Conservation (phyloP, 2,329 filamentous ascomycete species). For the Epichloe scottii region DNA sequence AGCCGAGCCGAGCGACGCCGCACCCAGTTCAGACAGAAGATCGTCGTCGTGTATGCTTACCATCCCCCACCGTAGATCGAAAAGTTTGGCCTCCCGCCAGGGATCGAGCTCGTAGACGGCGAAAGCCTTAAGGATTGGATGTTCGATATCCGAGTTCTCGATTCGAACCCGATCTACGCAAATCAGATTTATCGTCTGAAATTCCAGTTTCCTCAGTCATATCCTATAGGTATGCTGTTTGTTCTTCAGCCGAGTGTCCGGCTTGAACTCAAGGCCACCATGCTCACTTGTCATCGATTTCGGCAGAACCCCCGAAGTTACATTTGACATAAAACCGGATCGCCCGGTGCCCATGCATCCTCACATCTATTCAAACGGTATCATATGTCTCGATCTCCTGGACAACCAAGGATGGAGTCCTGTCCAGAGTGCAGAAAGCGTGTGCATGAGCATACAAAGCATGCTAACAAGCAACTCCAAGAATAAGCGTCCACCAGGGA, state of each 20-base stretch:
- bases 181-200: slow-evolving; percentile 72
- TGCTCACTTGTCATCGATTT: neutral
- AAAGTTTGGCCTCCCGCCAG: slow-evolving; percentile 44
- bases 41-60: slow-evolving; percentile 5
- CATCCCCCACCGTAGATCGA: slow-evolving; percentile 31
- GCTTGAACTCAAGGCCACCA: neutral
- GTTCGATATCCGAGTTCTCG: slow-evolving; percentile 83
- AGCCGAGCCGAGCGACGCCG: neutral
- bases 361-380: slow-evolving; percentile 96
- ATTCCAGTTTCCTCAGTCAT: slow-evolving; percentile 71
- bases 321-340: slow-evolving; percentile 57
- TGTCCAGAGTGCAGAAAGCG: slow-evolving; percentile 91
- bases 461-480: slow-evolving; percentile 95
- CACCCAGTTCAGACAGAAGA: neutral
- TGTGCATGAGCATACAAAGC: slow-evolving; percentile 95
- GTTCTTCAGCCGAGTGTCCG: neutral
- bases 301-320: slow-evolving; percentile 85
- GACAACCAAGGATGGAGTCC: slow-evolving; percentile 86
- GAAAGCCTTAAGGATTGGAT: slow-evolving; percentile 67
- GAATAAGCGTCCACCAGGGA: slow-evolving; percentile 79
- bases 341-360: slow-evolving; percentile 83
- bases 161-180: slow-evolving; percentile 78
- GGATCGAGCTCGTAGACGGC: slow-evolving; percentile 72
- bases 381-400: slow-evolving; percentile 92
- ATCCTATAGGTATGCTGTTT: slow-evolving; percentile 71